These are phyloP conservation scores for Cinchona pubescens DNA, from an alignment of 257 asterid species.

Conservation along the genomic window DNA sequence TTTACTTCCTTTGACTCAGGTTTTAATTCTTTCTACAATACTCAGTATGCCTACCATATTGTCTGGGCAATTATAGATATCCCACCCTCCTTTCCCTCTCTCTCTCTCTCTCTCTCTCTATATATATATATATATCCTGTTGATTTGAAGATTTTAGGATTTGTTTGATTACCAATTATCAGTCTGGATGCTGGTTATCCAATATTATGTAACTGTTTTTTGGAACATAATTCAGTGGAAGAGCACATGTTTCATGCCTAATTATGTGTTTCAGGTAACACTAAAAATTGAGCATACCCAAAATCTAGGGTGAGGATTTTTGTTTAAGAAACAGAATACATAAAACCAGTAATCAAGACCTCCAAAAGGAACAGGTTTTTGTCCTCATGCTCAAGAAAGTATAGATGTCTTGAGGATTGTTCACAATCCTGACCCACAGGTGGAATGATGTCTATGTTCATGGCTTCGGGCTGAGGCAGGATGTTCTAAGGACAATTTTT, in stretches of 20 bases:
- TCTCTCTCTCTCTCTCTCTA: not conserved
- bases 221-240: not conserved
- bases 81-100: not conserved
- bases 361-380: not conserved
- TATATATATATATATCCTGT: too few species aligned
- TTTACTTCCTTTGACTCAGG: conserved; percentile 38
- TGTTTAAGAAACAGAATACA: not conserved
- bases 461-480: not conserved
- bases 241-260: not conserved
- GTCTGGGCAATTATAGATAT: not conserved
- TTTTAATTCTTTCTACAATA: conserved; percentile 11
- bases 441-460: not conserved
- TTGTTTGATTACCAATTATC: not conserved
- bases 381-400: not conserved
- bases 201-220: not conserved
- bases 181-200: not conserved
- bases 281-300: not conserved
- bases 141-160: too few species aligned
- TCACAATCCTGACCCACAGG: not conserved
- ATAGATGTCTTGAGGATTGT: too few species aligned
- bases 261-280: not conserved
- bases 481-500: not conserved
- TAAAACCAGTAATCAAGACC: not conserved
- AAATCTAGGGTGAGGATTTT: not conserved
- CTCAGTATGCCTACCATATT: not conserved